Evolutionary conservation across 352 stramenopile genomes (phyloP).

Genomic region (Globisporangium recalcitrans): DNA sequence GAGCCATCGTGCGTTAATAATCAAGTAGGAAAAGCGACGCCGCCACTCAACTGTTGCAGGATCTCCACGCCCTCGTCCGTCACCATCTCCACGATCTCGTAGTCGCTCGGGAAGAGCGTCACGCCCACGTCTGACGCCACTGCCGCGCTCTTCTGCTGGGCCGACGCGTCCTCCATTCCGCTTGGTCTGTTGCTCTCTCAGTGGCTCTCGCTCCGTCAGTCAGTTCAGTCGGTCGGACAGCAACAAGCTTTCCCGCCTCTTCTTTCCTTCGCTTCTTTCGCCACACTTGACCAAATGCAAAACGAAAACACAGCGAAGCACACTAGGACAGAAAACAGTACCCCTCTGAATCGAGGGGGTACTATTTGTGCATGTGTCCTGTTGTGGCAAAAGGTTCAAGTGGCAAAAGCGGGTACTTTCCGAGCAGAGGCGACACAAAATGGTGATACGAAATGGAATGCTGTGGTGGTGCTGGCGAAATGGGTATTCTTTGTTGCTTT

Average conservation of each 20-base stretch:
- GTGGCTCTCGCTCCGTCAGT: neutral
- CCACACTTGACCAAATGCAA: slow-evolving; percentile 1
- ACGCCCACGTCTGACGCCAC: slow-evolving; percentile 49
- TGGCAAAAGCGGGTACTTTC: neutral
- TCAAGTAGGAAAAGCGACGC: neutral
- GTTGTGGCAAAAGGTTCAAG: neutral
- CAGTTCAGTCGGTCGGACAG: neutral
- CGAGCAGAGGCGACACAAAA: neutral
- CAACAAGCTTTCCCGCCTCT: neutral
- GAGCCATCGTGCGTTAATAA: neutral
- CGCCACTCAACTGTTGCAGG: slow-evolving; percentile 53
- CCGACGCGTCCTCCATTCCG: slow-evolving; percentile 26
- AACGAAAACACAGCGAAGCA: neutral
- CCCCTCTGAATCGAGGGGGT: neutral
- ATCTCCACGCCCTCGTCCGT: slow-evolving; percentile 78
- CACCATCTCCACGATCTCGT: slow-evolving; percentile 73
- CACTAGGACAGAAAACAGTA: neutral
- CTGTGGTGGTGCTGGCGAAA: neutral
- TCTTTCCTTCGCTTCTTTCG: neutral
- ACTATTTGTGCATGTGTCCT: neutral
- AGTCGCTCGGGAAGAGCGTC: slow-evolving; percentile 77
- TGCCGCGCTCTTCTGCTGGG: slow-evolving; percentile 36
- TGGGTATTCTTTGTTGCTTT: neutral
- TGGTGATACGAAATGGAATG: neutral
- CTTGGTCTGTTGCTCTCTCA: neutral